Base-by-base conservation (phyloP, 2,329 filamentous ascomycete genomes). In the Ambrosiella beaveri region DNA sequence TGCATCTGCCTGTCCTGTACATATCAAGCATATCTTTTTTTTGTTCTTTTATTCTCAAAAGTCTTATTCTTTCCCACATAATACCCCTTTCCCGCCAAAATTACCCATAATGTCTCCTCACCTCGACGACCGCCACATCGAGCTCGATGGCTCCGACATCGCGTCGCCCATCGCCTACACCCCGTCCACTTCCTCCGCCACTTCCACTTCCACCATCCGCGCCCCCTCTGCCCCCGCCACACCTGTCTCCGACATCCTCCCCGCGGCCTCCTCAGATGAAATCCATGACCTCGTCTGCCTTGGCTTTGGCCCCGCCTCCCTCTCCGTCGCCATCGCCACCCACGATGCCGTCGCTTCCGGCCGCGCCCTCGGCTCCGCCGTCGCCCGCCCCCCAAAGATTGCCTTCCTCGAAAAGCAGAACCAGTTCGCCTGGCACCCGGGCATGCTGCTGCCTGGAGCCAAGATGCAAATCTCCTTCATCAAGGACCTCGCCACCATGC, bases 401-500 rank as follows among this genome's bases (percentile, higher is more conserved):
- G 78, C 87, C 50, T 97, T 96, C 70, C 71, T 97, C 27, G 91
- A 97, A 74, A 85, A 86, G 69, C 91, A 97, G 71, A 66, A 75
- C 38, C 73, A 77, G 53, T 97, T 97, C 67, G 81, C 86, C 60
- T 97, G 91, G 91, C 91, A 97, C 70, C 83, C 88, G 0, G 91
- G 91, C 61, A 97, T 97, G 91, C 81, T 96, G 60, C 79, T 97
- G 2, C 88, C 89, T 0, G 90, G 89, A 4, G 87, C 90, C 56
- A 89, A 86, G 72, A 97, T 97, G 91, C 91, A 97, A 68, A 97
- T 97, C 64, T 94, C 88, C 8, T 97, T 95, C 73, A 79, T 97
- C 73, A 97, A 97, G 73, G 91, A 97, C 68, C 80, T 97, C 69
- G 91, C 91, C 2, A 93, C 88, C 2, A 76, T 95, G 64, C 80